phyloP scores from a whole-genome alignment of 2,329 filamentous ascomycete genomes.

The Curvularia spicifera region DNA sequence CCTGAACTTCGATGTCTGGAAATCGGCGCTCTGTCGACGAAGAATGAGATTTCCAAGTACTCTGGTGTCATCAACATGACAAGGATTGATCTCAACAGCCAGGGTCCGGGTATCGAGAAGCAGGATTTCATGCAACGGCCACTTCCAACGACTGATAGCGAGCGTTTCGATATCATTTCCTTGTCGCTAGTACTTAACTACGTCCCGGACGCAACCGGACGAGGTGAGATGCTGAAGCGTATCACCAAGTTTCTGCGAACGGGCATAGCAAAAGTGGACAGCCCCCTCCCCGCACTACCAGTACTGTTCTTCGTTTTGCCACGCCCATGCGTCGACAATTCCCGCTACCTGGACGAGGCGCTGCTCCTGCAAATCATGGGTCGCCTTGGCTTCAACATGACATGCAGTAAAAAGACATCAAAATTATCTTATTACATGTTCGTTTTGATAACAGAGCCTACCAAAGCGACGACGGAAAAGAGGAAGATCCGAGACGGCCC shows the following conservation, averaged over 20 bases:
- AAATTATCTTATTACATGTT: constrained; percentile 94
- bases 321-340: constrained; percentile 86
- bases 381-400: constrained; percentile 72
- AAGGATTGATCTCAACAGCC: constrained; percentile 89
- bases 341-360: constrained; percentile 80
- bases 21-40: constrained; percentile 82
- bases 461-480: constrained; percentile 65
- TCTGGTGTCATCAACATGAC: constrained; percentile 72
- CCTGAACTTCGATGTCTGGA: constrained; percentile 73
- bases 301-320: constrained; percentile 89
- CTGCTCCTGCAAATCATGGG: constrained; percentile 75
- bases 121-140: constrained; percentile 95
- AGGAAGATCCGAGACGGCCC: constrained; percentile 76
- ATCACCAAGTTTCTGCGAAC: constrained; percentile 43
- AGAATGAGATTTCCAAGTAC: constrained; percentile 80
- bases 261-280: constrained; percentile 11
- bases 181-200: constrained; percentile 94
- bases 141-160: constrained; percentile 65
- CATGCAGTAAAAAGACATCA: constrained; percentile 73
- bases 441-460: constrained; percentile 56
- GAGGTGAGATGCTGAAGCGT: constrained; percentile 79
- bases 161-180: constrained; percentile 87
- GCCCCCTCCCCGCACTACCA: constrained; percentile 53
- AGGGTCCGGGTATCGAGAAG: constrained; percentile 78
- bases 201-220: constrained; percentile 74